A percentile compares a stretch with the other conserved stretches of the same genome.
phyloP scores from a whole-genome alignment of 2,329 filamentous ascomycete species.

The Didymella lethalis region DNA sequence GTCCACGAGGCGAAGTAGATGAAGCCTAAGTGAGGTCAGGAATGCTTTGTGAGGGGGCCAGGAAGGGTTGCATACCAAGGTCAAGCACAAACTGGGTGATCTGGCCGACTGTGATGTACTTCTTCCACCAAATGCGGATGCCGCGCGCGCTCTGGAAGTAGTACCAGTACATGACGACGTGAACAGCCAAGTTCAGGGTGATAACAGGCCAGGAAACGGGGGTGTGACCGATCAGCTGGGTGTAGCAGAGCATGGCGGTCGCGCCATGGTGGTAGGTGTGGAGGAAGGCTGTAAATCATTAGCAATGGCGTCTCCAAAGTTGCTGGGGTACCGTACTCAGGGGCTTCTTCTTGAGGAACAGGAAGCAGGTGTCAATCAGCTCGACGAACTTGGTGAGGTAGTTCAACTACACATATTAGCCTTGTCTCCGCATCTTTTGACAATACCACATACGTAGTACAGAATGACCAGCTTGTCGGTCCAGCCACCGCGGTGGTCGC shows the following conservation, averaged over 20 bases:
- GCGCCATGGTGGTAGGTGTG: constrained; percentile 99
- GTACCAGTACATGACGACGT: constrained; percentile 99
- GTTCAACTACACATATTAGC: constrained; percentile 75
- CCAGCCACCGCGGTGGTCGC: constrained; percentile 83
- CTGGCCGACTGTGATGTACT: constrained; percentile 97
- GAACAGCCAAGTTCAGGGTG: constrained; percentile 88
- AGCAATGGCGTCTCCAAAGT: constrained; percentile 26
- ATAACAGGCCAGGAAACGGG: constrained; percentile 96
- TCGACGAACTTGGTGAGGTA: constrained; percentile 99
- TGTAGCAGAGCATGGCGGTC: constrained; percentile 96
- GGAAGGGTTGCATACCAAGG: constrained; percentile 70
- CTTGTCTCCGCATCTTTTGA: neutral
- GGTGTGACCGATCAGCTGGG: constrained; percentile 90
- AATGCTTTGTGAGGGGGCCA: constrained; percentile 11
- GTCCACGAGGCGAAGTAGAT: constrained; percentile 99
- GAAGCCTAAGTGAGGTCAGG: constrained; percentile 69
- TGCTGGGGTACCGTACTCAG: constrained; percentile 66
- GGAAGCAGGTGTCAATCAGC: constrained; percentile 92
- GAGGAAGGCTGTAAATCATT: constrained; percentile 72
- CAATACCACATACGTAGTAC: constrained; percentile 80
- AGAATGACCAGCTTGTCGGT: constrained; percentile 90
- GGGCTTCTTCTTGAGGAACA: constrained; percentile 99
- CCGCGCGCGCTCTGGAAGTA: constrained; percentile 99
- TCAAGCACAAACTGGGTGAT: constrained; percentile 98
- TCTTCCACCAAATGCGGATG: constrained; percentile 98